A percentile compares a stretch with the other conserved stretches of the same genome.
Conservation (phyloP, 2,329 filamentous ascomycete species). For the Fusarium haematococcum region DNA sequence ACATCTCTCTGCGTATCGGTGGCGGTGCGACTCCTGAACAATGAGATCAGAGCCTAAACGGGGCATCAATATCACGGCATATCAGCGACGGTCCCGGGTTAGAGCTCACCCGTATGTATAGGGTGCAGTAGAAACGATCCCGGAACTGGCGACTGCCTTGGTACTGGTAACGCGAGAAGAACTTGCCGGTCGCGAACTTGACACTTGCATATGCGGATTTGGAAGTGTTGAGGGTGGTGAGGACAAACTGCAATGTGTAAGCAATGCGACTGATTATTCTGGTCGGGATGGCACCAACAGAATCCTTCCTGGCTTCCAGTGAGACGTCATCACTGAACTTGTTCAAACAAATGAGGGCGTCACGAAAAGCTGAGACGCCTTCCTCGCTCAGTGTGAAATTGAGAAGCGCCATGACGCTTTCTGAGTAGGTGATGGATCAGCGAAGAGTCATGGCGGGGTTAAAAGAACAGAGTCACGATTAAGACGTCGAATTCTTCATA, state of each 20-base stretch:
- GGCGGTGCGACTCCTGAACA: slow-evolving; percentile 75
- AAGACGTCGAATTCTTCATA: neutral
- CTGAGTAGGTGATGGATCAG: neutral
- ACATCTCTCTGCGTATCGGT: slow-evolving; percentile 67
- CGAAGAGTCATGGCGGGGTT: neutral
- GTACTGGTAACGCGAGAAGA: slow-evolving; percentile 80
- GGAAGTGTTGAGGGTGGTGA: slow-evolving; percentile 83
- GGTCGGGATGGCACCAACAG: slow-evolving; percentile 56
- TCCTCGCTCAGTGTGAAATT: slow-evolving; percentile 81
- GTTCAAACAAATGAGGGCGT: slow-evolving; percentile 78
- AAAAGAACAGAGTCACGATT: neutral
- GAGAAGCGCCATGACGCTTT: slow-evolving; percentile 66
- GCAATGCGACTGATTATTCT: neutral
- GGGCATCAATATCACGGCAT: neutral
- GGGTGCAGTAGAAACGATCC: slow-evolving; percentile 77
- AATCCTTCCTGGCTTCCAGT: slow-evolving; percentile 77
- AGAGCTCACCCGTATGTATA: slow-evolving; percentile 74
- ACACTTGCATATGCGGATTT: slow-evolving; percentile 84
- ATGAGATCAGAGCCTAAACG: slow-evolving; percentile 72
- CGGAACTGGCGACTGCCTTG: slow-evolving; percentile 63
- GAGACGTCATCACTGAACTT: slow-evolving; percentile 86
- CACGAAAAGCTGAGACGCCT: slow-evolving; percentile 76
- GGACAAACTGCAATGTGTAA: slow-evolving; percentile 65
- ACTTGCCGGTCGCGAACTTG: slow-evolving; percentile 72
- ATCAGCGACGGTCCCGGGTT: neutral